A percentile compares a stretch with the other conserved stretches of the same genome.
Conservation (phyloP, 305 asterid species). For the Solanum hybrid region DNA sequence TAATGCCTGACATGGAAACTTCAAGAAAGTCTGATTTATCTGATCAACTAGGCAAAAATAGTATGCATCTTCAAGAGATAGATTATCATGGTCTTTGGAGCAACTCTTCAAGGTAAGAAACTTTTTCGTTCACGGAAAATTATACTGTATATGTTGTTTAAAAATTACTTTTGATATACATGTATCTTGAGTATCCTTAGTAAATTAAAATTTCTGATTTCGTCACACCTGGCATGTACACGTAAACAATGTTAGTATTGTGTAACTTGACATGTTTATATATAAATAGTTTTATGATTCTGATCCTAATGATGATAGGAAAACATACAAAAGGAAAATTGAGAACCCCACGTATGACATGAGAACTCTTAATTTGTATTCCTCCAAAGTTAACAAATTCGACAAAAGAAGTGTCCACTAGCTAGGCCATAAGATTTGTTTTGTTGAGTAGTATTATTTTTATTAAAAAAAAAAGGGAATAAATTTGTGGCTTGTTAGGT, state of each 20-base stretch:
- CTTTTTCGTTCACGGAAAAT: neutral
- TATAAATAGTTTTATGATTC: neutral
- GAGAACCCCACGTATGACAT: neutral
- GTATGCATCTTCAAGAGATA: slow-evolving; percentile 33
- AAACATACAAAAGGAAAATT: neutral
- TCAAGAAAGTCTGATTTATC: slow-evolving; percentile 32
- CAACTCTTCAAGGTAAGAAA: slow-evolving; percentile 66
- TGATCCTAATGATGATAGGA: neutral
- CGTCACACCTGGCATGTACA: neutral
- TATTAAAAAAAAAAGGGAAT: neutral
- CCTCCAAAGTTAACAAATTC: neutral
- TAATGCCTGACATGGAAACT: slow-evolving; percentile 43
- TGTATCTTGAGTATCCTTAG: neutral
- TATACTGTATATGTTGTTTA: neutral
- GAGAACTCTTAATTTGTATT: neutral
- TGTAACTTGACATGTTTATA: neutral
- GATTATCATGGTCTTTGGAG: slow-evolving; percentile 48
- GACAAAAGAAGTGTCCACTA: slow-evolving; percentile 3
- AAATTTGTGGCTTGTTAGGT: neutral
- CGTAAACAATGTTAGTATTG: neutral
- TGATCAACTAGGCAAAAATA: slow-evolving; percentile 23
- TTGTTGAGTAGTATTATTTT: neutral
- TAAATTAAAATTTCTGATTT: neutral
- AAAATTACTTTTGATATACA: neutral
- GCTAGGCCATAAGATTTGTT: neutral